These are phyloP conservation scores for Penicillium sp. DNA, from an alignment of 2,329 filamentous ascomycete species.

Conservation along the genomic window DNA sequence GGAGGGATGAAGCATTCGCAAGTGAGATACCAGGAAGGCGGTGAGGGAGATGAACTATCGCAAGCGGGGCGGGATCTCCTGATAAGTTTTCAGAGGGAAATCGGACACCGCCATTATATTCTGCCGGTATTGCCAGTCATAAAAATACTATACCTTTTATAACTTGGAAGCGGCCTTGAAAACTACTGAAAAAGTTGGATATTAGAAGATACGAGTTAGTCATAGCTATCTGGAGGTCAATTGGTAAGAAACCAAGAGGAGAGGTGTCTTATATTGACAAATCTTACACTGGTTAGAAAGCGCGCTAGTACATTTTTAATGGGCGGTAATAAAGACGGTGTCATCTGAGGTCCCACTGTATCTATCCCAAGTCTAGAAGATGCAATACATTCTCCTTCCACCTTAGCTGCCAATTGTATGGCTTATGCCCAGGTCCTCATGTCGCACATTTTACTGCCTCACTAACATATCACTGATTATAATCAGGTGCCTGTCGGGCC, in stretches of 20 bases:
- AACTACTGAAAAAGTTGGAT: neutral
- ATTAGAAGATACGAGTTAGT: accelerated
- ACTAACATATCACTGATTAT: neutral
- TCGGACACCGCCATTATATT: neutral
- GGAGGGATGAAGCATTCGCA: conserved; percentile 4
- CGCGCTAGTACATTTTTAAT: neutral
- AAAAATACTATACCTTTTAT: neutral
- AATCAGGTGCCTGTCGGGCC: neutral
- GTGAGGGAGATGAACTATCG: conserved; percentile 5
- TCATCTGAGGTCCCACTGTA: neutral
- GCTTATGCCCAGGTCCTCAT: neutral
- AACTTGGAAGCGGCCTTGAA: neutral
- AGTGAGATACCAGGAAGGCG: conserved; percentile 5
- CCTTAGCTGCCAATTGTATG: neutral
- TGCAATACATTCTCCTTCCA: neutral
- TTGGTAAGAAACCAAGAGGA: neutral
- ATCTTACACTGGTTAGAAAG: neutral
- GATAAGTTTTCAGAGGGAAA: neutral
- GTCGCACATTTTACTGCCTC: neutral
- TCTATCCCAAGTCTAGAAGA: neutral
- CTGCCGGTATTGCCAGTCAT: neutral
- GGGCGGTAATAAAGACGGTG: neutral
- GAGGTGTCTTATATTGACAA: neutral
- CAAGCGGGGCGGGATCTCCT: conserved; percentile 3
- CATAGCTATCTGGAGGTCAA: neutral